A percentile compares a stretch with the other conserved stretches of the same genome.
Evolutionary conservation across 2,329 filamentous ascomycete species (phyloP).

Genomic region (Thermomyces lanuginosus): DNA sequence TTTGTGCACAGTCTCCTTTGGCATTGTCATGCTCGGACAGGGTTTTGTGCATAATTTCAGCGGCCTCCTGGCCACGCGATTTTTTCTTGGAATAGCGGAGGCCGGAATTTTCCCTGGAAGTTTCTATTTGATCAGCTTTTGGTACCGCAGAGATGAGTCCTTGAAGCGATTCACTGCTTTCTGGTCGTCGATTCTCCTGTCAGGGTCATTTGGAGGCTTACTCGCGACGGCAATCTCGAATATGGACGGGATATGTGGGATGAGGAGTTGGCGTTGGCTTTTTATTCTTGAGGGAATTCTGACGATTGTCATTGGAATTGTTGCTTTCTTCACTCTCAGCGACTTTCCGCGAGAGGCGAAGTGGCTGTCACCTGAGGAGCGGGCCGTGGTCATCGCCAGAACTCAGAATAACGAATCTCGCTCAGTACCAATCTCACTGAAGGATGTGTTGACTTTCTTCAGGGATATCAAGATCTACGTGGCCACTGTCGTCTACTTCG

Average conservation of each 20-base stretch:
- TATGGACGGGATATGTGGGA: slow-evolving; percentile 13
- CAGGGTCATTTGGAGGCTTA: slow-evolving; percentile 15
- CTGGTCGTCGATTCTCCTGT: slow-evolving; percentile 11
- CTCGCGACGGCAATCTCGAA: slow-evolving; percentile 13
- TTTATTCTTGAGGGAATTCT: slow-evolving; percentile 16
- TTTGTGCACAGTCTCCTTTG: slow-evolving; percentile 11
- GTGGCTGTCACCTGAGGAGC: slow-evolving; percentile 12
- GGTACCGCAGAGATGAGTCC: slow-evolving; percentile 19
- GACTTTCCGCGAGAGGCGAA: slow-evolving; percentile 12
- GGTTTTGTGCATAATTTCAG: slow-evolving; percentile 14
- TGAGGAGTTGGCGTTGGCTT: slow-evolving; percentile 17
- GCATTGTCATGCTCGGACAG: slow-evolving; percentile 12
- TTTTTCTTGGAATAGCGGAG: slow-evolving; percentile 15
- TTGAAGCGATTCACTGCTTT: slow-evolving; percentile 13
- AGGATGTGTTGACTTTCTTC: slow-evolving; percentile 3
- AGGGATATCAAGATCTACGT: slow-evolving; percentile 4
- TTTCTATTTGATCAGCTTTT: slow-evolving; percentile 21
- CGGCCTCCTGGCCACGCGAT: slow-evolving; percentile 14
- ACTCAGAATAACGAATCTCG: slow-evolving; percentile 6
- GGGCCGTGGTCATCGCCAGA: slow-evolving; percentile 8
- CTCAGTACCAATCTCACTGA: slow-evolving; percentile 1
- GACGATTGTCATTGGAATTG: slow-evolving; percentile 12
- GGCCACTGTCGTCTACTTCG: slow-evolving; percentile 6
- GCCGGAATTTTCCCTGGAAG: slow-evolving; percentile 21
- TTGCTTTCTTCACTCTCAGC: slow-evolving; percentile 9